These are phyloP conservation scores for Globisporangium echinulatum DNA, from an alignment of 352 stramenopile species.

Conservation along the genomic window DNA sequence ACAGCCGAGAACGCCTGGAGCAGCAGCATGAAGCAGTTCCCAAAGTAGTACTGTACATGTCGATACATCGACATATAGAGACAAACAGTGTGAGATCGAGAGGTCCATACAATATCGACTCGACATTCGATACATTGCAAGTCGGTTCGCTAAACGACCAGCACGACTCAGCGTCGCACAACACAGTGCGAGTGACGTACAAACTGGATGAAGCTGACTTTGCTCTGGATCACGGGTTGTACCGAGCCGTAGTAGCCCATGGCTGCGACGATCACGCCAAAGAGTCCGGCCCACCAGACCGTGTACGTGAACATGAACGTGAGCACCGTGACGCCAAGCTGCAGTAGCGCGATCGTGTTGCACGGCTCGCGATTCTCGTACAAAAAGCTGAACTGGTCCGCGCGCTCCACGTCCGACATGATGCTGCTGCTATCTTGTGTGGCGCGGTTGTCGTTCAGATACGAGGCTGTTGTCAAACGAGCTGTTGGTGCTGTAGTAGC, in stretches of 20 bases:
- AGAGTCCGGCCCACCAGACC: constrained; percentile 75
- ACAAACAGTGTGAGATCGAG: neutral
- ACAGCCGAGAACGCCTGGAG: constrained; percentile 68
- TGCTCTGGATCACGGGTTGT: constrained; percentile 80
- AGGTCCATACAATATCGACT: too few relatives aligned
- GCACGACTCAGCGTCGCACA: too few relatives aligned
- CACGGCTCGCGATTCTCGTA: constrained; percentile 83
- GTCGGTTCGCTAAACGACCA: too few relatives aligned
- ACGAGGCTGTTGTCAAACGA: neutral
- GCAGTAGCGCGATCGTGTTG: constrained; percentile 74
- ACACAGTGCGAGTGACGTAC: constrained; percentile 26
- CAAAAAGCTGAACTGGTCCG: constrained; percentile 68
- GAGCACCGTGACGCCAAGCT: constrained; percentile 55
- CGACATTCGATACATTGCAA: too few relatives aligned
- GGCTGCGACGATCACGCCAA: constrained; percentile 65
- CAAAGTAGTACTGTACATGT: constrained; percentile 71
- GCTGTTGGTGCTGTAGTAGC: neutral
- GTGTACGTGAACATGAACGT: constrained; percentile 82
- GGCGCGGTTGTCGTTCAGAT: neutral
- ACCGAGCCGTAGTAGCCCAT: constrained; percentile 83
- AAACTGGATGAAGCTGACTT: constrained; percentile 86
- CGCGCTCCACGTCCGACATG: constrained; percentile 71
- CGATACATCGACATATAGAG: neutral
- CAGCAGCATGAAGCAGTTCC: constrained; percentile 82
- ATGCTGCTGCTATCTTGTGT: neutral